A percentile compares a stretch with the other conserved stretches of the same genome.
These are phyloP conservation scores for Lablab purpureus DNA, from an alignment of 306 rosid genomes.

Conservation along the genomic window DNA sequence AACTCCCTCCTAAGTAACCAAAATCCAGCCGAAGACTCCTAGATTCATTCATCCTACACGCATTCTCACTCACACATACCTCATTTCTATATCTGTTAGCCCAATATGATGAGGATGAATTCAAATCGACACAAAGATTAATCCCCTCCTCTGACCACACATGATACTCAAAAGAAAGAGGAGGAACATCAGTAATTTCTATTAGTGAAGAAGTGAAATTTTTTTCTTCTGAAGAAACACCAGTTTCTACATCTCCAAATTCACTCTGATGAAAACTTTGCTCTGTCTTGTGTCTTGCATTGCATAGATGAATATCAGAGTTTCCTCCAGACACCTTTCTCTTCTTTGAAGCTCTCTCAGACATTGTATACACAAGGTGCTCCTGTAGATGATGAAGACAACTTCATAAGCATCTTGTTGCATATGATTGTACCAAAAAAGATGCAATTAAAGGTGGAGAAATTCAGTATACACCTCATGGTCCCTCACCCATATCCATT, in stretches of 20 bases:
- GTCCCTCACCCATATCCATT: neutral
- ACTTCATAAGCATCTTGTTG: conserved; percentile 15
- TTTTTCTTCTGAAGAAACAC: conserved; percentile 46
- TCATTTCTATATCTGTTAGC: conserved; percentile 61
- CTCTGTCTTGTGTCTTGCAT: neutral
- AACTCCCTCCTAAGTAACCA: conserved; percentile 49
- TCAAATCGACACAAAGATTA: conserved; percentile 70
- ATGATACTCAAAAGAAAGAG: conserved; percentile 65
- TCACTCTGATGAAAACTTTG: conserved; percentile 37
- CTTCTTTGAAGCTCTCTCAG: conserved; percentile 31
- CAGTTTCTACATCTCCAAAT: conserved; percentile 41
- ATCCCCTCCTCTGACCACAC: conserved; percentile 77
- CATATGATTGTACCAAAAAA: conserved; percentile 16
- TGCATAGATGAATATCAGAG: conserved; percentile 17
- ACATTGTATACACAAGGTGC: conserved; percentile 28
- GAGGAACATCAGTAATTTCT: conserved; percentile 48
- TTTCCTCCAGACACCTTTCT: conserved; percentile 18
- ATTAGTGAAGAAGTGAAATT: conserved; percentile 51
- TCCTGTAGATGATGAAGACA: conserved; percentile 29
- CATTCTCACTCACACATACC: conserved; percentile 51
- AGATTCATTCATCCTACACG: conserved; percentile 48
- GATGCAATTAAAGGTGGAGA: neutral
- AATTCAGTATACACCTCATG: neutral
- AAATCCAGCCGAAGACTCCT: conserved; percentile 58
- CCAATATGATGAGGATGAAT: conserved; percentile 79